Percentiles rank a stretch among this genome's conserved stretches.
Evolutionary conservation across 768 basidiomycete species (phyloP).

Genomic region (Neoboletus magnificus): DNA sequence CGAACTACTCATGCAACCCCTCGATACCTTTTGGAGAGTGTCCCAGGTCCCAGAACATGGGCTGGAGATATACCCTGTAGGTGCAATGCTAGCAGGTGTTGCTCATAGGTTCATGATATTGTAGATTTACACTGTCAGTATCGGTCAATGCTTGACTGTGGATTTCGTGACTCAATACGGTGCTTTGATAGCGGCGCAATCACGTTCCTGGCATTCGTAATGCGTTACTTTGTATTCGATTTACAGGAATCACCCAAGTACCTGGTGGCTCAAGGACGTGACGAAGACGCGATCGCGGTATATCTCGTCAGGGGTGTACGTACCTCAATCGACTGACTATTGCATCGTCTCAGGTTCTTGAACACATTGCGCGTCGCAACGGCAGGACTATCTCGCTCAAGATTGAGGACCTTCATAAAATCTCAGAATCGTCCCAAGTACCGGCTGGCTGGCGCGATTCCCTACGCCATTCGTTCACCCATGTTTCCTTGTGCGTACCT

Average conservation of each 20-base stretch:
- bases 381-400: constrained; percentile 44
- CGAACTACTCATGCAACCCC: constrained; percentile 49
- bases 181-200: constrained; percentile 37
- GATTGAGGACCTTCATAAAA: constrained; percentile 39
- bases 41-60: constrained; percentile 49
- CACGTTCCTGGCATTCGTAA: constrained; percentile 51
- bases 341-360: constrained; percentile 36
- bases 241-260: constrained; percentile 64
- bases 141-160: background rate
- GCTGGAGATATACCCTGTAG: constrained; percentile 57
- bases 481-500: constrained; percentile 38
- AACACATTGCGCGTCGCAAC: constrained; percentile 47
- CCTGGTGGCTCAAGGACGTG: constrained; percentile 53
- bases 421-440: constrained; percentile 18
- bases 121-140: constrained; percentile 41
- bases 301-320: background rate
- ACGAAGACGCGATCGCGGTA: constrained; percentile 52
- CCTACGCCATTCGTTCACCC: constrained; percentile 35
- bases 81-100: background rate
- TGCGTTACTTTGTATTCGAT: constrained; percentile 55
- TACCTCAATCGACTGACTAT: background rate
- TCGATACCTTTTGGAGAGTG: constrained; percentile 38
- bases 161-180: background rate
- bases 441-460: constrained; percentile 20
- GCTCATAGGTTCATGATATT: background rate